phyloP scores from a whole-genome alignment of 768 basidiomycete genomes.

The Chalciporus piperatus region DNA sequence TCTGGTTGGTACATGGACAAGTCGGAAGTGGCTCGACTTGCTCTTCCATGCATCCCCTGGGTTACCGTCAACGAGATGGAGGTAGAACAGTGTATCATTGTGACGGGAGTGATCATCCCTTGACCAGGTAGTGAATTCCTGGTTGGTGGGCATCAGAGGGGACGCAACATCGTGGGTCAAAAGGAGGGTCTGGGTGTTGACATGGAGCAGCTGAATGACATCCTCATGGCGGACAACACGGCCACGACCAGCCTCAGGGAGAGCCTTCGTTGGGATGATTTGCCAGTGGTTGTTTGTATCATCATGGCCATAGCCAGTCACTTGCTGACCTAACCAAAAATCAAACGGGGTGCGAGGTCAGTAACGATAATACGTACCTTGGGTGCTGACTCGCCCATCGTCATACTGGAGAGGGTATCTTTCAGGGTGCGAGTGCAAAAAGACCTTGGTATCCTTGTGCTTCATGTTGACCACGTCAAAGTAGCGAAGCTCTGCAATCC shows the following conservation, averaged over 20 bases:
- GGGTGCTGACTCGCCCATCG: constrained; percentile 91
- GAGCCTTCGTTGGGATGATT: constrained; percentile 89
- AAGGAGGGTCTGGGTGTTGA: constrained; percentile 77
- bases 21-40: constrained; percentile 89
- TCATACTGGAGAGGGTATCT: constrained; percentile 91
- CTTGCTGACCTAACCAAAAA: constrained; percentile 73
- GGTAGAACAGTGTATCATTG: constrained; percentile 87
- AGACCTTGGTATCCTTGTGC: constrained; percentile 93
- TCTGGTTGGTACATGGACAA: constrained; percentile 84
- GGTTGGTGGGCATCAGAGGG: constrained; percentile 95
- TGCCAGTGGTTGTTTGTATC: constrained; percentile 97
- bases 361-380: constrained; percentile 48
- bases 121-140: constrained; percentile 94
- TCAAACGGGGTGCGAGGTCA: not conserved
- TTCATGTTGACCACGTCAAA: constrained; percentile 83
- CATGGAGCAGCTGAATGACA: constrained; percentile 83
- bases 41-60: constrained; percentile 88
- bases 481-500: constrained; percentile 82
- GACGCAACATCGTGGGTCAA: constrained; percentile 98
- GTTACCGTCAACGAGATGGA: constrained; percentile 69
- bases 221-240: constrained; percentile 90
- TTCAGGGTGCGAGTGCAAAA: constrained; percentile 90
- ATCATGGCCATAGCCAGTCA: constrained; percentile 91
- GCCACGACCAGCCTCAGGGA: constrained; percentile 91
- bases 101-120: constrained; percentile 73